Evolutionary conservation across 495 filamentous ascomycete genomes (phyloP).

Genomic region (Xylaria bambusicola): DNA sequence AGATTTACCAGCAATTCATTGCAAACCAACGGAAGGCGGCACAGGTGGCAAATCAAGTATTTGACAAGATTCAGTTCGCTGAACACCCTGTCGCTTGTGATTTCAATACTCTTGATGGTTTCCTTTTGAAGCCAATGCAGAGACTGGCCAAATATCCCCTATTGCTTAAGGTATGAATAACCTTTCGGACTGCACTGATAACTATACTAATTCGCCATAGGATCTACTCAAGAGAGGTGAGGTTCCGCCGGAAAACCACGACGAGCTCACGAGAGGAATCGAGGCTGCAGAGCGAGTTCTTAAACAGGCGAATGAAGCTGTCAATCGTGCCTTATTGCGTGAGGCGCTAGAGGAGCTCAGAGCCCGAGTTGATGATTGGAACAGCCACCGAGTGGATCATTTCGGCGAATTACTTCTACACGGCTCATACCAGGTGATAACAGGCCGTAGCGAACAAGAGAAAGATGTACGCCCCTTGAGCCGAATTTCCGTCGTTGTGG

Average conservation of each 20-base stretch:
- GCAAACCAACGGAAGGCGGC: conserved; percentile 82
- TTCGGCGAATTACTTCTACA: conserved; percentile 89
- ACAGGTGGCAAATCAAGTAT: conserved; percentile 59
- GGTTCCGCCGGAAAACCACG: conserved; percentile 60
- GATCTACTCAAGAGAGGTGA: conserved; percentile 83
- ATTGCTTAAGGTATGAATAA: conserved; percentile 70
- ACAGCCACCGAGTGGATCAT: conserved; percentile 81
- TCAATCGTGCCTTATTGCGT: conserved; percentile 79
- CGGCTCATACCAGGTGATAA: conserved; percentile 92
- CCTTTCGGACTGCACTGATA: background rate
- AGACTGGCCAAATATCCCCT: conserved; percentile 92
- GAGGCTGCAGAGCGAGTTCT: conserved; percentile 76
- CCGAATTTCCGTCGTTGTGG: conserved; percentile 1
- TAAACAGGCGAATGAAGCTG: conserved; percentile 81
- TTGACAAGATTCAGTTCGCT: conserved; percentile 59
- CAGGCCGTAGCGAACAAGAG: conserved; percentile 79
- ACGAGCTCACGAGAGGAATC: conserved; percentile 70
- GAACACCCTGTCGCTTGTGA: conserved; percentile 59
- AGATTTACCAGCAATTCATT: conserved; percentile 93
- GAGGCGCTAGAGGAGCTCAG: conserved; percentile 80
- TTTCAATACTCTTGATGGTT: conserved; percentile 74
- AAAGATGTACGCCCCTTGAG: conserved; percentile 67
- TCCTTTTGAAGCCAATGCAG: conserved; percentile 95
- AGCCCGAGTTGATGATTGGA: conserved; percentile 94
- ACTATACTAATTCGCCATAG: conserved; percentile 45